Percentiles rank a stretch among this genome's conserved stretches.
These are phyloP conservation scores for Brasilioporus rufonigricans DNA, from an alignment of 768 basidiomycete genomes.

Conservation along the genomic window DNA sequence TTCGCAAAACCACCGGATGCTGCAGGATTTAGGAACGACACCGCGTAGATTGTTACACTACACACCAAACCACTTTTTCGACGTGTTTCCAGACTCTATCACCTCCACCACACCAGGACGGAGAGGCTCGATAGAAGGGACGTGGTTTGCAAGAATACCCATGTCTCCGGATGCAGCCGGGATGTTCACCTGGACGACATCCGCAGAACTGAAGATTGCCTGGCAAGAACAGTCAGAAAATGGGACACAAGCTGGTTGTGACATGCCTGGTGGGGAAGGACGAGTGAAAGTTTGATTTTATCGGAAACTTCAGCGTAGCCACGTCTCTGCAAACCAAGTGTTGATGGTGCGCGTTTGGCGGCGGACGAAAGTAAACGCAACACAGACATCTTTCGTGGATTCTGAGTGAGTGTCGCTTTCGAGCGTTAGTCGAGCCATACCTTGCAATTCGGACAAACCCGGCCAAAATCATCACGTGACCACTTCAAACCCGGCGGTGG, in stretches of 20 bases:
- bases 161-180: slow-evolving; percentile 94
- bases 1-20: slow-evolving; percentile 97
- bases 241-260: not conserved
- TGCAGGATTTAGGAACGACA: slow-evolving; percentile 32
- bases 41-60: slow-evolving; percentile 8
- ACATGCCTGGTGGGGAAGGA: slow-evolving; percentile 92
- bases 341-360: slow-evolving; percentile 55
- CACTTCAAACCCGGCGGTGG: too few relatives aligned
- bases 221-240: slow-evolving; percentile 34
- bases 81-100: slow-evolving; percentile 70
- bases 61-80: slow-evolving; percentile 98
- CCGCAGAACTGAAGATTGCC: slow-evolving; percentile 88
- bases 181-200: slow-evolving; percentile 95
- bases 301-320: slow-evolving; percentile 91
- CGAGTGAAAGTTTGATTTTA: slow-evolving; percentile 90
- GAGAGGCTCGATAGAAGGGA: slow-evolving; percentile 93
- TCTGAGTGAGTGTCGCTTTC: not conserved
- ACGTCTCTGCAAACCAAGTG: slow-evolving; percentile 57
- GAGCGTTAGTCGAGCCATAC: not conserved
- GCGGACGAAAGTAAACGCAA: slow-evolving; percentile 68
- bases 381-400: slow-evolving; percentile 57
- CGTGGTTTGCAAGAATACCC: slow-evolving; percentile 99
- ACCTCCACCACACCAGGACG: slow-evolving; percentile 95
- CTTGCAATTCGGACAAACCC: slow-evolving; percentile 27
- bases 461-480: slow-evolving; percentile 28